Percentiles rank a stretch among this genome's conserved stretches.
These are phyloP conservation scores for Eutreptiella sp. DNA, from an alignment of 208 protist species.

Conservation along the genomic window DNA sequence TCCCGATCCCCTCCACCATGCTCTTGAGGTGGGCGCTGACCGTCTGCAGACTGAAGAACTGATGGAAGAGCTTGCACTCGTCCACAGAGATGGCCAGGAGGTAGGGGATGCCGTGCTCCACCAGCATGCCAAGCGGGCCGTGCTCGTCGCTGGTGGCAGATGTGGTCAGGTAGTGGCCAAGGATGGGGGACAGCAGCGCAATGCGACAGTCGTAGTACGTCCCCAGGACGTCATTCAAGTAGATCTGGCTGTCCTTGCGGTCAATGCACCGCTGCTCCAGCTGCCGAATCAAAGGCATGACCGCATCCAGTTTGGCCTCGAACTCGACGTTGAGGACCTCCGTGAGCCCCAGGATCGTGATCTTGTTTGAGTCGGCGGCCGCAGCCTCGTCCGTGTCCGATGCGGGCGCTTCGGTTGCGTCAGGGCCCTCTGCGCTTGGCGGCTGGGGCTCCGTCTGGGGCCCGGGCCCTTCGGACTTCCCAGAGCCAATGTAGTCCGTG, in stretches of 20 bases:
- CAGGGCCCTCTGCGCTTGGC: background rate
- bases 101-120: constrained; percentile 15
- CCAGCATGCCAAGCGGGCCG: background rate
- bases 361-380: background rate
- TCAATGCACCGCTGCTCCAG: background rate
- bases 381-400: background rate
- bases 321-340: constrained; percentile 16
- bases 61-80: constrained; percentile 11
- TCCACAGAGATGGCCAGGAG: constrained; percentile 10
- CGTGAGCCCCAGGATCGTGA: constrained; percentile 9
- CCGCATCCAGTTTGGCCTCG: constrained; percentile 5
- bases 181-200: constrained; percentile 6
- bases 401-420: background rate
- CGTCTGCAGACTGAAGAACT: background rate
- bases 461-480: no score
- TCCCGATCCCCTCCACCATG: constrained; percentile 4
- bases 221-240: constrained; percentile 13
- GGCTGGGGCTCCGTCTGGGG: background rate
- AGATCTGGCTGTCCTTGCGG: constrained; percentile 3
- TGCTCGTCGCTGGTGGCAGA: background rate
- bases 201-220: background rate
- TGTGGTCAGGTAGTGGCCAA: constrained; percentile 7
- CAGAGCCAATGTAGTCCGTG: no score
- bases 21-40: background rate
- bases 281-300: background rate